Conservation (phyloP, 2,329 filamentous ascomycete genomes). For the Lachnellula arida region DNA sequence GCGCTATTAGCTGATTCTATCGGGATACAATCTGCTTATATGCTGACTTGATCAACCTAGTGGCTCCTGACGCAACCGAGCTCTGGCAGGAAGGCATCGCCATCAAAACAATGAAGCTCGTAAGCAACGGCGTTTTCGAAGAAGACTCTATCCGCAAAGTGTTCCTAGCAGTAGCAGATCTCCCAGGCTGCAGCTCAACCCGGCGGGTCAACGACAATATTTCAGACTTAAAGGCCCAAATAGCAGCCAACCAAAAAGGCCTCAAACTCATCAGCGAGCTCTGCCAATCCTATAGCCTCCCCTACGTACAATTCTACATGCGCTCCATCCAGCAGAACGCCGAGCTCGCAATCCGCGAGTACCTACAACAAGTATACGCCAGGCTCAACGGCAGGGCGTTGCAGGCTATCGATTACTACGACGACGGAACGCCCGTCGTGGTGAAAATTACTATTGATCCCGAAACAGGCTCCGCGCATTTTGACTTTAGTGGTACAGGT, state of each 20-base stretch:
- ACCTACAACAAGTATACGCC: constrained; percentile 62
- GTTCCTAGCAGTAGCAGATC: constrained; percentile 17
- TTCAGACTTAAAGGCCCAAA: constrained; percentile 78
- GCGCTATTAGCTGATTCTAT: too few species aligned
- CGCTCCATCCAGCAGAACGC: constrained; percentile 73
- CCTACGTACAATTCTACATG: constrained; percentile 73
- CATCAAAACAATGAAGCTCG: constrained; percentile 61
- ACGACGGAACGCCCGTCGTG: constrained; percentile 71
- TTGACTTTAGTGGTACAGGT: constrained; percentile 72
- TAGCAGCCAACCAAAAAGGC: constrained; percentile 79
- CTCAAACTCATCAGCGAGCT: constrained; percentile 68
- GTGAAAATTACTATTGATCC: constrained; percentile 70
- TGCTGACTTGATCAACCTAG: constrained; percentile 59
- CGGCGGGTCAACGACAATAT: constrained; percentile 75
- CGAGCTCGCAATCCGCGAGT: constrained; percentile 63
- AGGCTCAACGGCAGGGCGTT: constrained; percentile 61
- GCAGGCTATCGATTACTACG: constrained; percentile 67
- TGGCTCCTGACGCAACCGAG: constrained; percentile 69
- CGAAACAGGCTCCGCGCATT: constrained; percentile 65
- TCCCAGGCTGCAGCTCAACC: constrained; percentile 66
- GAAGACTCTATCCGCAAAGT: constrained; percentile 57
- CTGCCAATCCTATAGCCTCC: constrained; percentile 51
- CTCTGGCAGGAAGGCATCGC: constrained; percentile 56
- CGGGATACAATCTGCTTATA: too few species aligned
- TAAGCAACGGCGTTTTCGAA: constrained; percentile 71